phyloP scores from a whole-genome alignment of 495 filamentous ascomycete species.

The Daldinia caldariorum region DNA sequence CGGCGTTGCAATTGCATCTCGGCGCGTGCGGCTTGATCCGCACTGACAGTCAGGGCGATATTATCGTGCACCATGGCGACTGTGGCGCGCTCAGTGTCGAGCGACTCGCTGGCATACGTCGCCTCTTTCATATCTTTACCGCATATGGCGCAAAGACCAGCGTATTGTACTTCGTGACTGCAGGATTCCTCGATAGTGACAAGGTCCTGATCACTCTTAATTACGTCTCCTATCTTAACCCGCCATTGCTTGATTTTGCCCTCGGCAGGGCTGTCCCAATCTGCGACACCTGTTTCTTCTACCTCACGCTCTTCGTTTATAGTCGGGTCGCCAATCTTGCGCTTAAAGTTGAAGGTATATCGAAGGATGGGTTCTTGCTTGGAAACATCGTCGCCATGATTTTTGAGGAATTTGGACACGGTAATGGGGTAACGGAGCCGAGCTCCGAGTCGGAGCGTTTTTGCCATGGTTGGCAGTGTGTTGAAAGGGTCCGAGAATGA shows the following conservation, averaged over 20 bases:
- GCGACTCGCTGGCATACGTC: slow-evolving; percentile 60
- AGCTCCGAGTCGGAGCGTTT: slow-evolving; percentile 60
- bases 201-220: slow-evolving; percentile 67
- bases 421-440: slow-evolving; percentile 93
- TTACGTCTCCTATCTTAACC: slow-evolving; percentile 74
- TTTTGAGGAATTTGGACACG: slow-evolving; percentile 84
- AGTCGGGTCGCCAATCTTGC: slow-evolving; percentile 76
- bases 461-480: slow-evolving; percentile 44
- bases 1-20: slow-evolving; percentile 88
- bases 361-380: slow-evolving; percentile 79
- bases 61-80: slow-evolving; percentile 96
- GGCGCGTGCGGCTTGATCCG: slow-evolving; percentile 76
- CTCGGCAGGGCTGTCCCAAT: slow-evolving; percentile 84
- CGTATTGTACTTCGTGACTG: slow-evolving; percentile 88
- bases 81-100: slow-evolving; percentile 78
- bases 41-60: slow-evolving; percentile 76
- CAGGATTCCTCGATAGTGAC: slow-evolving; percentile 91
- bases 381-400: slow-evolving; percentile 75
- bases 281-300: slow-evolving; percentile 71
- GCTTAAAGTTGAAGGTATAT: slow-evolving; percentile 81
- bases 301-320: slow-evolving; percentile 66
- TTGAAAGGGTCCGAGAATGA: slow-evolving; percentile 2
- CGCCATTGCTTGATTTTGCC: slow-evolving; percentile 81
- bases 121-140: slow-evolving; percentile 94
- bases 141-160: slow-evolving; percentile 87